A percentile compares a stretch with the other conserved stretches of the same genome.
Evolutionary conservation across 306 rosid genomes (phyloP).

Genomic region (Crotalaria pallida): DNA sequence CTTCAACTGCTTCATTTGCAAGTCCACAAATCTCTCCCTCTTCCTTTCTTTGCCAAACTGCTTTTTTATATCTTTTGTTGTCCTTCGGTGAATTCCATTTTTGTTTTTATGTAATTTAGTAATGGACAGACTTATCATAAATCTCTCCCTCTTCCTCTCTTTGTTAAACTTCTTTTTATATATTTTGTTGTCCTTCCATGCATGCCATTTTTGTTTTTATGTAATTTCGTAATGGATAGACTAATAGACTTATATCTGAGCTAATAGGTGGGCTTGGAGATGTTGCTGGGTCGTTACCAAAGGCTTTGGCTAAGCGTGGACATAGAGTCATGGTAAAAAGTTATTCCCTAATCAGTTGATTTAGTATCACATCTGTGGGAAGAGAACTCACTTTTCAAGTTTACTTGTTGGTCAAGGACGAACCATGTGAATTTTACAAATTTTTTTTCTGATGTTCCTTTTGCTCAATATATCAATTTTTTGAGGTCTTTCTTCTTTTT

Average conservation of each 20-base stretch:
- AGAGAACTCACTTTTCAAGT: not conserved
- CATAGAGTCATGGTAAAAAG: slow-evolving; percentile 89
- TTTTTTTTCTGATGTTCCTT: not conserved
- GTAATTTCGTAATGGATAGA: not conserved
- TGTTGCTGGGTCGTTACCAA: slow-evolving; percentile 94
- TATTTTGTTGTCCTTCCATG: not conserved
- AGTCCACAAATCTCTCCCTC: not conserved
- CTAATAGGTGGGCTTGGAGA: slow-evolving; percentile 96
- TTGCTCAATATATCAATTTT: not conserved
- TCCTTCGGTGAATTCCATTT: not conserved
- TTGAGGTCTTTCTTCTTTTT: not conserved
- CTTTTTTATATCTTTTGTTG: not conserved
- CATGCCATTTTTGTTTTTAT: not conserved
- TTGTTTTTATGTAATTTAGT: slow-evolving; percentile 4
- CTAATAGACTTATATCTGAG: slow-evolving; percentile 28
- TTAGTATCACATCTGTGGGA: not conserved
- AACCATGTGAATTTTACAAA: not conserved
- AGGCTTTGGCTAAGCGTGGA: slow-evolving; percentile 98
- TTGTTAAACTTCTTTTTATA: not conserved
- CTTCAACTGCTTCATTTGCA: not conserved
- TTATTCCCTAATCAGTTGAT: slow-evolving; percentile 5
- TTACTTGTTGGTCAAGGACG: not conserved
- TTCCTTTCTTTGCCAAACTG: not conserved
- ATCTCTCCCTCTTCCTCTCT: not conserved
- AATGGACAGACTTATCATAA: too few species aligned